Evolutionary conservation across 306 rosid genomes (phyloP).

Genomic region (Vigna unguiculata): DNA sequence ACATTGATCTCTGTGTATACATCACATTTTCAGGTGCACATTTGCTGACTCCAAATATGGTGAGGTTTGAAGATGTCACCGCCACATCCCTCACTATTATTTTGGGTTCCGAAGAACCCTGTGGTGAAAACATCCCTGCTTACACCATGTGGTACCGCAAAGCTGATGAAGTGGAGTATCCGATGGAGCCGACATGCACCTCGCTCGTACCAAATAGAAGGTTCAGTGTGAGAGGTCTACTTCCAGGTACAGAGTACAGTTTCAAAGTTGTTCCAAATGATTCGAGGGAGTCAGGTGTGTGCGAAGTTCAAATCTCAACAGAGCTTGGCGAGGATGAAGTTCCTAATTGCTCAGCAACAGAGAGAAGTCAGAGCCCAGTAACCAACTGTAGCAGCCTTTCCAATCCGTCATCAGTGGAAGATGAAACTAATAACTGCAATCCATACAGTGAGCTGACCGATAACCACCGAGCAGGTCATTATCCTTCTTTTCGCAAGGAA

Average conservation of each 20-base stretch:
- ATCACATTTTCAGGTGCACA: constrained; percentile 61
- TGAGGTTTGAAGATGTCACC: constrained; percentile 76
- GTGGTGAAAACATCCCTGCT: constrained; percentile 51
- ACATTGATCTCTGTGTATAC: constrained; percentile 32
- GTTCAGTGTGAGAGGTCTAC: constrained; percentile 61
- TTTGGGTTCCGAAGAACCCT: constrained; percentile 60
- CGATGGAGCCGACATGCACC: constrained; percentile 64
- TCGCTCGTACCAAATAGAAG: constrained; percentile 59
- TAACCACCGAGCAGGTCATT: constrained; percentile 65
- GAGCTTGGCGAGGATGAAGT: constrained; percentile 64
- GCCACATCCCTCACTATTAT: constrained; percentile 70
- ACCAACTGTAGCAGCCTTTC: constrained; percentile 93
- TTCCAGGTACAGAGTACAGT: constrained; percentile 76
- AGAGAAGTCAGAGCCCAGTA: constrained; percentile 87
- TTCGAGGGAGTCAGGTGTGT: constrained; percentile 46
- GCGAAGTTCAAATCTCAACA: constrained; percentile 73
- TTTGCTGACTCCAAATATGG: constrained; percentile 56
- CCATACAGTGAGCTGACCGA: constrained; percentile 67
- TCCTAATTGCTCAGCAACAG: constrained; percentile 63
- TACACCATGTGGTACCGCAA: constrained; percentile 81
- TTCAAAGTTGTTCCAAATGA: constrained; percentile 69
- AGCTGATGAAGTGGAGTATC: constrained; percentile 61
- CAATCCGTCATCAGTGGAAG: constrained; percentile 94
- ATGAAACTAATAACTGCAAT: constrained; percentile 81
- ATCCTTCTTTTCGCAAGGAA: constrained; percentile 61